phyloP scores from a whole-genome alignment of 768 basidiomycete genomes.

The Cystobasidium ongulense region DNA sequence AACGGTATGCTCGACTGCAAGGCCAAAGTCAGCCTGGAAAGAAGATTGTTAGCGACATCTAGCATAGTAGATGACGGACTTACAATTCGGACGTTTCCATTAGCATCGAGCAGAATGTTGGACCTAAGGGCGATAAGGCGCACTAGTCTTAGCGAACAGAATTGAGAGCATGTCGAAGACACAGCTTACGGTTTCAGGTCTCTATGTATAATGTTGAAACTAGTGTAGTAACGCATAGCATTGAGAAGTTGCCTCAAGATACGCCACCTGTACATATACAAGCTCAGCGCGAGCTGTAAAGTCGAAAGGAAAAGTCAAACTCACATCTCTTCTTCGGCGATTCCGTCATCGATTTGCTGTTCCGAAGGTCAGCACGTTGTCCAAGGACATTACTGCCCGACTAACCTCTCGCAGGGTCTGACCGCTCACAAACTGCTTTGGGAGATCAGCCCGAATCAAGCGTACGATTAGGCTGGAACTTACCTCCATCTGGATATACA shows the following conservation, averaged over 20 bases:
- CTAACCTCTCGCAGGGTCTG: slow-evolving; percentile 27
- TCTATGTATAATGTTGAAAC: slow-evolving; percentile 42
- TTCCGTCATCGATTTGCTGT: slow-evolving; percentile 41
- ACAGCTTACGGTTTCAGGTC: slow-evolving; percentile 36
- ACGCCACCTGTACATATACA: neutral
- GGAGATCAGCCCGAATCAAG: neutral
- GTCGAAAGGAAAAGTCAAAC: slow-evolving; percentile 22
- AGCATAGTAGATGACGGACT: neutral
- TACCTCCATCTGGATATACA: slow-evolving; percentile 39
- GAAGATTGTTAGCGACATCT: neutral
- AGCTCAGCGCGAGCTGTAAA: neutral
- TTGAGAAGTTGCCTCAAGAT: slow-evolving; percentile 37
- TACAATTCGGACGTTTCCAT: slow-evolving; percentile 29
- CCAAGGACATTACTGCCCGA: neutral
- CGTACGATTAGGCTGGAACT: neutral
- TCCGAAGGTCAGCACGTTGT: slow-evolving; percentile 32
- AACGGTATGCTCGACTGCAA: slow-evolving; percentile 30
- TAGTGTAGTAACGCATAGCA: slow-evolving; percentile 41
- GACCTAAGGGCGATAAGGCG: neutral
- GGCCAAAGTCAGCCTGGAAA: slow-evolving; percentile 22
- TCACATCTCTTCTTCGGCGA: slow-evolving; percentile 39
- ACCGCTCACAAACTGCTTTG: slow-evolving; percentile 17
- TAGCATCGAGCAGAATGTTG: slow-evolving; percentile 28
- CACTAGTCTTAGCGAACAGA: too few relatives aligned
- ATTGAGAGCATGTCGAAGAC: too few relatives aligned